A percentile compares a stretch with the other conserved stretches of the same genome.
Evolutionary conservation across 345 rosid genomes (phyloP).

Genomic region (Populus deltoides): DNA sequence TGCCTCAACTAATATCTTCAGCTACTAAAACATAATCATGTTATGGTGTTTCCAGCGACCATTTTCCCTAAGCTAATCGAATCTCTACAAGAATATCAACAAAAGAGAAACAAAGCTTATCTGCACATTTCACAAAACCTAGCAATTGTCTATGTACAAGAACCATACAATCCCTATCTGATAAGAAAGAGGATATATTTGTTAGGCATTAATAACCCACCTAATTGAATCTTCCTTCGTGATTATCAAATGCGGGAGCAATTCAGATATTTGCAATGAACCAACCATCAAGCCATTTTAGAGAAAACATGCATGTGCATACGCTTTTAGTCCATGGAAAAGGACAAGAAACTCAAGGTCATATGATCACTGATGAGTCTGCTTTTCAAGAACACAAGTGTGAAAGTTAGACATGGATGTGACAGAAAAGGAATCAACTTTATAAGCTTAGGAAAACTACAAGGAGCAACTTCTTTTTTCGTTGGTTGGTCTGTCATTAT

Average conservation of each 20-base stretch:
- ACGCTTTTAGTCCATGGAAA: background rate
- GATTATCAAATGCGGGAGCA: background rate
- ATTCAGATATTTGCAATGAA: background rate
- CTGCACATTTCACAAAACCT: background rate
- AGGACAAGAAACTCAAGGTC: background rate
- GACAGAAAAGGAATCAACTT: slow-evolving; percentile 11
- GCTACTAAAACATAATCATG: background rate
- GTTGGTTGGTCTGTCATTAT: no score
- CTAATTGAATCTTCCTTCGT: background rate
- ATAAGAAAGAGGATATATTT: no score
- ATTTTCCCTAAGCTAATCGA: background rate
- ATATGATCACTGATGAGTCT: background rate
- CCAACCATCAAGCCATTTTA: background rate
- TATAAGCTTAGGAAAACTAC: background rate
- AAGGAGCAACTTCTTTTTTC: no score
- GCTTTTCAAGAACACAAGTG: background rate
- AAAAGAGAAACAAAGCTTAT: background rate
- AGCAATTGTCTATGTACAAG: background rate
- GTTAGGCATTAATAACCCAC: background rate
- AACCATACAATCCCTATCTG: background rate
- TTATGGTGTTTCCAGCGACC: background rate
- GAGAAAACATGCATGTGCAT: slow-evolving; percentile 1
- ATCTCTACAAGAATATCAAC: background rate
- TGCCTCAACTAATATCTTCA: background rate
- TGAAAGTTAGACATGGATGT: background rate